Conservation (phyloP, 2,329 filamentous ascomycete species). For the Fusarium veterinarium region DNA sequence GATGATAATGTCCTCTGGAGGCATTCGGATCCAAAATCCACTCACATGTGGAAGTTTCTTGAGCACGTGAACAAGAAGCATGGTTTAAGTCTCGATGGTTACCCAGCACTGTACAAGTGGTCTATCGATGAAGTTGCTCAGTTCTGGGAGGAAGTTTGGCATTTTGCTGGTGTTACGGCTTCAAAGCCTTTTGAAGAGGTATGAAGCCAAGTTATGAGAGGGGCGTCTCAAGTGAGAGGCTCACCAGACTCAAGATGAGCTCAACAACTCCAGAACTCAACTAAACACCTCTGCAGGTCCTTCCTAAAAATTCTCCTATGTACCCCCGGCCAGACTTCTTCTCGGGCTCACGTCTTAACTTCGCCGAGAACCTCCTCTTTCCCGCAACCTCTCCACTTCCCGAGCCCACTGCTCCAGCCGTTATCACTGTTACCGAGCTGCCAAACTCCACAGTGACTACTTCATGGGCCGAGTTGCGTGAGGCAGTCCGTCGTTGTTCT, state of each 20-base stretch:
- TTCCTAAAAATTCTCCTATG: constrained; percentile 75
- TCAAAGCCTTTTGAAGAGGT: constrained; percentile 72
- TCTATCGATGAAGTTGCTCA: constrained; percentile 78
- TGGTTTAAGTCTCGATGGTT: constrained; percentile 69
- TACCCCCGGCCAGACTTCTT: constrained; percentile 93
- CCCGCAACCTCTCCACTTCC: constrained; percentile 61
- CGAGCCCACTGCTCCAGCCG: constrained; percentile 71
- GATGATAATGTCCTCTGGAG: constrained; percentile 72
- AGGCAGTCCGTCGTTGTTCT: constrained; percentile 79
- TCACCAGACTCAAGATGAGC: background rate
- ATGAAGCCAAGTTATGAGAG: constrained; percentile 36
- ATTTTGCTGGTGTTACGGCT: constrained; percentile 80
- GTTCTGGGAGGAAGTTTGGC: constrained; percentile 91
- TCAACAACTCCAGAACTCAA: background rate
- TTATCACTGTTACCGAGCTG: constrained; percentile 84
- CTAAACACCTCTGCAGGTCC: constrained; percentile 63
- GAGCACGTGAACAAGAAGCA: constrained; percentile 76
- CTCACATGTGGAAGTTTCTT: constrained; percentile 79
- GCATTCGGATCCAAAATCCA: constrained; percentile 73
- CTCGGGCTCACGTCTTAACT: constrained; percentile 82
- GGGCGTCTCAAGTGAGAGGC: constrained; percentile 21
- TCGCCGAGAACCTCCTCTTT: constrained; percentile 93
- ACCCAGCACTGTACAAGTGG: constrained; percentile 85
- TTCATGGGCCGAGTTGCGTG: constrained; percentile 84
- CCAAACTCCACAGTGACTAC: constrained; percentile 66